These are phyloP conservation scores for Senna siamea DNA, from an alignment of 306 rosid genomes.

Conservation along the genomic window DNA sequence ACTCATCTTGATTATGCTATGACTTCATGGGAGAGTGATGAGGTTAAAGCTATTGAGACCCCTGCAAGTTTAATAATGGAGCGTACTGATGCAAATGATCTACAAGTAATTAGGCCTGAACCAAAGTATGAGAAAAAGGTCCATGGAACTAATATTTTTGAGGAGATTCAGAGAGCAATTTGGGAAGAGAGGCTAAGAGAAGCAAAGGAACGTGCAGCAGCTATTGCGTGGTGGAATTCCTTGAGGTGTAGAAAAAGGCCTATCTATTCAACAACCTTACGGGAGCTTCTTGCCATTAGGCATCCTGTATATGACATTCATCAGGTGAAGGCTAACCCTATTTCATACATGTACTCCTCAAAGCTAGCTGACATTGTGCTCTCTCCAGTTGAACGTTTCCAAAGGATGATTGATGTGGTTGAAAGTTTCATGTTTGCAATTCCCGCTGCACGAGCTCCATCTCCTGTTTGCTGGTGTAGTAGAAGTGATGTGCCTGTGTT, in stretches of 20 bases:
- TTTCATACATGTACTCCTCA: constrained; percentile 74
- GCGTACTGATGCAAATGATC: constrained; percentile 47
- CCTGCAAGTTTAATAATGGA: constrained; percentile 72
- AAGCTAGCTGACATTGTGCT: constrained; percentile 82
- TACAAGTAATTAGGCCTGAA: constrained; percentile 66
- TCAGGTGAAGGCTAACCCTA: constrained; percentile 67
- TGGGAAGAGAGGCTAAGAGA: constrained; percentile 82
- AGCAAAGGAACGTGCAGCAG: constrained; percentile 77
- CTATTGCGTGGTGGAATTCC: constrained; percentile 98
- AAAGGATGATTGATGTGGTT: constrained; percentile 69
- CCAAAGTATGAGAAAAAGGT: constrained; percentile 53
- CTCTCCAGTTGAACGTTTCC: constrained; percentile 91
- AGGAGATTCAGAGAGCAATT: constrained; percentile 78
- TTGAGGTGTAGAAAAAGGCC: constrained; percentile 82
- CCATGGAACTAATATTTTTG: constrained; percentile 84
- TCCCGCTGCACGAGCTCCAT: constrained; percentile 92
- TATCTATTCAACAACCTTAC: constrained; percentile 66
- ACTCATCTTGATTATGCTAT: constrained; percentile 84
- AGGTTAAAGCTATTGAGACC: constrained; percentile 76
- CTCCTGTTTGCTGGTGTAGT: constrained; percentile 92
- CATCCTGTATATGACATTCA: constrained; percentile 80
- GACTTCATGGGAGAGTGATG: constrained; percentile 96
- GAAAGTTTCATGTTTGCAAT: constrained; percentile 97
- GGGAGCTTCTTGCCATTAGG: constrained; percentile 75
- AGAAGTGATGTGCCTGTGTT: constrained; percentile 60